Evolutionary conservation across 148 eudicot genomes (phyloP).

Genomic region (Camellia japonica): DNA sequence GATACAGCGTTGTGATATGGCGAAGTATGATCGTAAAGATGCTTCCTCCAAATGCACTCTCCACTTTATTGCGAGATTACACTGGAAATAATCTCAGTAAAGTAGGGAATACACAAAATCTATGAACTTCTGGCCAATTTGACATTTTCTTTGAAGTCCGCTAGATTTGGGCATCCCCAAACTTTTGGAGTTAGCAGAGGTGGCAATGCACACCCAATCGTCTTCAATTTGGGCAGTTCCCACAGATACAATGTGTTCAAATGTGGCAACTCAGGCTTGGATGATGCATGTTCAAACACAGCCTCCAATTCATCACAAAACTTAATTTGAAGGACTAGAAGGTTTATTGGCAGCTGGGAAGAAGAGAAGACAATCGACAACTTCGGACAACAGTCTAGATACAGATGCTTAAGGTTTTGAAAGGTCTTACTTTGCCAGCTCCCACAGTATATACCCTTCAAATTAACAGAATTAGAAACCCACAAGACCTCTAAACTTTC

Average conservation of each 20-base stretch:
- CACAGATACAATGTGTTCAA: constrained; percentile 16
- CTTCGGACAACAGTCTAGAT: constrained; percentile 34
- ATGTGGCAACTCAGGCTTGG: background rate
- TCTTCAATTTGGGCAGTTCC: constrained; percentile 22
- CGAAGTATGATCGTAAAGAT: too few relatives aligned
- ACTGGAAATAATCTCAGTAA: background rate
- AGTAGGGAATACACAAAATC: background rate
- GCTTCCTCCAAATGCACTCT: background rate
- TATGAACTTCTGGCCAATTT: background rate
- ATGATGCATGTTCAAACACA: constrained; percentile 1
- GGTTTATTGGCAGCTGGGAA: constrained; percentile 16
- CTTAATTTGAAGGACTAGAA: constrained; percentile 24
- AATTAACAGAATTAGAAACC: constrained; percentile 22
- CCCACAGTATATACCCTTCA: background rate
- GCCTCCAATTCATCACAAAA: constrained; percentile 25
- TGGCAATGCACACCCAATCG: constrained; percentile 14
- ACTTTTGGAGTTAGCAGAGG: background rate
- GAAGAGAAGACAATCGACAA: constrained; percentile 12
- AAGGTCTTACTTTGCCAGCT: background rate
- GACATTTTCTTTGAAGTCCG: constrained; percentile 1
- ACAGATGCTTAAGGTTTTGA: constrained; percentile 23
- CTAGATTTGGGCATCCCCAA: constrained; percentile 13
- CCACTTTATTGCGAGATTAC: background rate
- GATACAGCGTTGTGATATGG: too few relatives aligned
- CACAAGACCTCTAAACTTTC: constrained; percentile 18